Percentiles rank a stretch among this genome's conserved stretches.
Evolutionary conservation across 768 basidiomycete species (phyloP).

Genomic region (Lentinula lateritia): DNA sequence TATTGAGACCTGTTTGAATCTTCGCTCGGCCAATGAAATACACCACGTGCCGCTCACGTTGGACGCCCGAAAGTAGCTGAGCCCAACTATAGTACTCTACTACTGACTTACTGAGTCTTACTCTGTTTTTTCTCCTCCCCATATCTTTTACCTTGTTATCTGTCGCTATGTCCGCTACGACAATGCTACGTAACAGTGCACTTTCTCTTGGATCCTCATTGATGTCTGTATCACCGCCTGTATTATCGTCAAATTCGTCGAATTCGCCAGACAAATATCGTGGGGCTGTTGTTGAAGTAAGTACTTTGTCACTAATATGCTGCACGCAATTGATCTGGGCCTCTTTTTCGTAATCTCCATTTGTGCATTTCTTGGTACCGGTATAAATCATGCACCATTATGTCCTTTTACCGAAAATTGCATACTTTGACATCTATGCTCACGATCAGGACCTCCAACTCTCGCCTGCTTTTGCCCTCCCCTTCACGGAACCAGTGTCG

Average conservation of each 20-base stretch:
- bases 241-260: neutral
- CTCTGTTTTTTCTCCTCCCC: neutral
- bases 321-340: neutral
- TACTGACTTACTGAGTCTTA: neutral
- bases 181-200: neutral
- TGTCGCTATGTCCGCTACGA: neutral
- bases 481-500: constrained; percentile 62
- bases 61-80: neutral
- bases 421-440: neutral
- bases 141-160: neutral
- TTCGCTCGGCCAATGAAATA: too few species aligned
- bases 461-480: constrained; percentile 83
- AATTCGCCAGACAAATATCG: constrained; percentile 54
- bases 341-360: neutral
- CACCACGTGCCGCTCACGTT: too few species aligned
- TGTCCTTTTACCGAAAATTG: too few species aligned
- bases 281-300: constrained; percentile 87
- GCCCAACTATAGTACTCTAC: neutral
- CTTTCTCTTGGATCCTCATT: neutral
- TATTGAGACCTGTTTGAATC: too few species aligned
- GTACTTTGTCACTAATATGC: constrained; percentile 1
- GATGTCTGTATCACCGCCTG: neutral
- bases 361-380: neutral
- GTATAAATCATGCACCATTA: neutral
- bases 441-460: constrained; percentile 65